Percentiles rank a stretch among this genome's conserved stretches.
Evolutionary conservation across 192 early-diverging fungal species (phyloP).

Genomic region (Lunasporangiospora selenospora): DNA sequence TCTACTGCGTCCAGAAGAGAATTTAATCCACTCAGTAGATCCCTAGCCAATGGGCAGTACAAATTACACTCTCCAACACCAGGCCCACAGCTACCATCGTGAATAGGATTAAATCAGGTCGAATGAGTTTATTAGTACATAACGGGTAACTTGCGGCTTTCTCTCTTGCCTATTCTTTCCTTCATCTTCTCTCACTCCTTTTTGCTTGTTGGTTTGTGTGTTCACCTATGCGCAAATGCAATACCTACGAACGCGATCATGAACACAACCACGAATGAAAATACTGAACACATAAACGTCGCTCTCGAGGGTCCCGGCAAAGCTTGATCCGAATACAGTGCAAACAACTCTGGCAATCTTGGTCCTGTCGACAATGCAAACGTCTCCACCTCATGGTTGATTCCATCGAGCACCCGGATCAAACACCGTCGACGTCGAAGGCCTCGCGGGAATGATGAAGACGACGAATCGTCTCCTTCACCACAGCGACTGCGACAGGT

Average conservation of each 20-base stretch:
- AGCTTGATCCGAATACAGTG: conserved; percentile 27
- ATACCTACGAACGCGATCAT: conserved; percentile 2
- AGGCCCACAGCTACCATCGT: no score
- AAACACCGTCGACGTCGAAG: conserved; percentile 14
- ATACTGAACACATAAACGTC: conserved; percentile 11
- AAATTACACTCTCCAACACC: no score
- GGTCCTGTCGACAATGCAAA: conserved; percentile 33
- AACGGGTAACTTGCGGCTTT: no score
- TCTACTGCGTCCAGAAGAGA: no score
- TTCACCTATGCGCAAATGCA: not conserved
- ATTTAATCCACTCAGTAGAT: no score
- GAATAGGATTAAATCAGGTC: no score
- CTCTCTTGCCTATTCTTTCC: no score
- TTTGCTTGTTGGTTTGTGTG: no score
- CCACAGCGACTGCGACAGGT: no score
- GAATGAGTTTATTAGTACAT: no score
- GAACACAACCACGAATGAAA: conserved; percentile 2
- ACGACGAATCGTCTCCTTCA: not conserved
- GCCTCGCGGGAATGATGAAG: conserved; percentile 20
- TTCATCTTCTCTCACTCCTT: no score
- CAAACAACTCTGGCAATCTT: conserved; percentile 26
- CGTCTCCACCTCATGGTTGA: conserved; percentile 21
- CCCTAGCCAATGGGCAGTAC: no score
- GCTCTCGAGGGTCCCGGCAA: conserved; percentile 16
- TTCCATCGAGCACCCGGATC: conserved; percentile 9